Base-by-base conservation (phyloP, 257 asterid genomes). In the Ehretia macrophylla region DNA sequence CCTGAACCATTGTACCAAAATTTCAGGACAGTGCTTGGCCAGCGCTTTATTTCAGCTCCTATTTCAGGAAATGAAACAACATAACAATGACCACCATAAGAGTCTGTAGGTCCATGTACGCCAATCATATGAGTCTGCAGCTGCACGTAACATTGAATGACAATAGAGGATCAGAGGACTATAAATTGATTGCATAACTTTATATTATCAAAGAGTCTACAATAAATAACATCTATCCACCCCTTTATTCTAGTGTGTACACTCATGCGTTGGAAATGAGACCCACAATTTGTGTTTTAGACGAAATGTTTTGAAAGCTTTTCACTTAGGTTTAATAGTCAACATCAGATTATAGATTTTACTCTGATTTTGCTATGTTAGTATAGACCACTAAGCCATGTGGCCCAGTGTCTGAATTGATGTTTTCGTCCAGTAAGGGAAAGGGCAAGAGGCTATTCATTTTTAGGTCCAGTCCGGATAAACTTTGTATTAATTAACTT, bases 1-100 rank as follows among this genome's bases (percentile, higher is more conserved):
- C 14, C 9, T 20, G 63, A 52, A 21, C 64, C 55, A 56, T 13
- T 17, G 37, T 62, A 44, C 27, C 62, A 37, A 40, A 40, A n/a
- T 19, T 21, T 45, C 38, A 37, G 44, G 21, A 59, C 65, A 51
- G 19, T 52, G 63, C 67, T 27, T 55, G 38, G 39, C 22, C 37
- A 46, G 17, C 40, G 0, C 47, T 62, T 55, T 10, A 56, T n/a
- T 38, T 58, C 55, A 57, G 46, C 46, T 35, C 59, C 37, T 17
- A 38, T 40, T 62, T 55, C 13, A 20, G 70, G 42, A 48, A 59
- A 58, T 64, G 63, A 58, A 65, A 64, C 56, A 63, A 20, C 60
- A 27, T 23, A 39, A 20, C 45, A 5, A 17, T 18, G 74, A 27
- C 4, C 35, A 27, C 35, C 35, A 27, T 27, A 27, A 1, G 35